Percentiles rank a stretch among this genome's conserved stretches.
Evolutionary conservation across 129 eudicot genomes (phyloP).

Genomic region (Helianthus tuberosus): DNA sequence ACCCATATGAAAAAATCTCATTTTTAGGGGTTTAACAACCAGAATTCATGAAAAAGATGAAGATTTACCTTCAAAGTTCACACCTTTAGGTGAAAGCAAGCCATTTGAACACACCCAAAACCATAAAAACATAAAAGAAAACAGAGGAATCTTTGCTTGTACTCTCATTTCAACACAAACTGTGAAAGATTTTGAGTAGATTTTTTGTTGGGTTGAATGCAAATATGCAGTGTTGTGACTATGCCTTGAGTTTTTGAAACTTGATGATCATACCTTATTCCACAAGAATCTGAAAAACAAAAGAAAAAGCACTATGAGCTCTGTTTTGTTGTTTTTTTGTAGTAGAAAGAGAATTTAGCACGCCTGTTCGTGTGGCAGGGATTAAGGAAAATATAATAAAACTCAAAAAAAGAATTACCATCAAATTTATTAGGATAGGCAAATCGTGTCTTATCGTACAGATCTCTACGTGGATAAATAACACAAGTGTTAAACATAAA

Average conservation of each 20-base stretch:
- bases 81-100: conserved; percentile 91
- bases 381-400: conserved; percentile 21
- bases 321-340: conserved; percentile 41
- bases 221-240: conserved; percentile 20
- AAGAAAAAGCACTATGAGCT: conserved; percentile 41
- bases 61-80: conserved; percentile 87
- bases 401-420: neutral
- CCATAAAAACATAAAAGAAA: conserved; percentile 48
- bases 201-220: conserved; percentile 29
- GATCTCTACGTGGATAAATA: no score
- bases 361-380: conserved; percentile 68
- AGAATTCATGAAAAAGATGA: conserved; percentile 6
- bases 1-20: conserved; percentile 30
- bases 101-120: conserved; percentile 44
- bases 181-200: conserved; percentile 12
- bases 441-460: no score
- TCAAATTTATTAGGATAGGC: no score
- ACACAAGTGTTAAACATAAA: no score
- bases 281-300: conserved; percentile 36
- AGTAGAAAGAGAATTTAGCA: conserved; percentile 62
- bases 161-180: conserved; percentile 50
- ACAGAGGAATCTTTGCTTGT: conserved; percentile 27
- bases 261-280: conserved; percentile 26
- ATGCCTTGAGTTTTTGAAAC: conserved; percentile 25
- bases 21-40: neutral